Conservation (phyloP, 768 basidiomycete species). For the Phaeolepiota aurea region DNA sequence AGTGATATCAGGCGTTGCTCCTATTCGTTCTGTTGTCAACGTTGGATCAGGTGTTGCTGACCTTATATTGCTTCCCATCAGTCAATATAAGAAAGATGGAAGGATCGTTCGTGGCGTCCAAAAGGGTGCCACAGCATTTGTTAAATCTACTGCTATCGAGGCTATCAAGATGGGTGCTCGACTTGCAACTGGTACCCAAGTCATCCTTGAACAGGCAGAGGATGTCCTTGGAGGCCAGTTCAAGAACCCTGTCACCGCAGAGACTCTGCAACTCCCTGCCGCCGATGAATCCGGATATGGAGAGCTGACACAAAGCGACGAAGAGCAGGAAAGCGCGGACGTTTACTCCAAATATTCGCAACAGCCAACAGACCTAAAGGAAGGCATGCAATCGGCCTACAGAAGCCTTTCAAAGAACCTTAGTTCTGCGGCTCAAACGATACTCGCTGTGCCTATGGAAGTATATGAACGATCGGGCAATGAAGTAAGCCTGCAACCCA, state of each 20-base stretch:
- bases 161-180: constrained; percentile 91
- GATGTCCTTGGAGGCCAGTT: constrained; percentile 79
- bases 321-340: constrained; percentile 41
- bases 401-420: constrained; percentile 79
- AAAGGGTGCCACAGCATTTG: constrained; percentile 87
- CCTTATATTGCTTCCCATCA: constrained; percentile 89
- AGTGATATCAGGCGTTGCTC: constrained; percentile 92
- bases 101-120: constrained; percentile 88
- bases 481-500: constrained; percentile 48
- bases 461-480: constrained; percentile 92
- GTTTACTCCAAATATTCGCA: constrained; percentile 85
- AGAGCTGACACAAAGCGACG: constrained; percentile 22
- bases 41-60: constrained; percentile 97
- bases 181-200: constrained; percentile 94
- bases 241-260: constrained; percentile 54
- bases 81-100: constrained; percentile 96
- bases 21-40: constrained; percentile 94
- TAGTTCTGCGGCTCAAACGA: constrained; percentile 94
- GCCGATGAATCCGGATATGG: constrained; percentile 22
- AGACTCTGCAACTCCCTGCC: constrained; percentile 46
- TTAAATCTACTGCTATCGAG: constrained; percentile 91
- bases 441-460: constrained; percentile 98
- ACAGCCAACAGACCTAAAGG: constrained; percentile 76
- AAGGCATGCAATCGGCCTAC: constrained; percentile 91
- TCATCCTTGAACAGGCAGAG: constrained; percentile 94